A percentile compares a stretch with the other conserved stretches of the same genome.
These are phyloP conservation scores for Sclerotinia spermophila DNA, from an alignment of 2,329 filamentous ascomycete genomes.

Conservation along the genomic window DNA sequence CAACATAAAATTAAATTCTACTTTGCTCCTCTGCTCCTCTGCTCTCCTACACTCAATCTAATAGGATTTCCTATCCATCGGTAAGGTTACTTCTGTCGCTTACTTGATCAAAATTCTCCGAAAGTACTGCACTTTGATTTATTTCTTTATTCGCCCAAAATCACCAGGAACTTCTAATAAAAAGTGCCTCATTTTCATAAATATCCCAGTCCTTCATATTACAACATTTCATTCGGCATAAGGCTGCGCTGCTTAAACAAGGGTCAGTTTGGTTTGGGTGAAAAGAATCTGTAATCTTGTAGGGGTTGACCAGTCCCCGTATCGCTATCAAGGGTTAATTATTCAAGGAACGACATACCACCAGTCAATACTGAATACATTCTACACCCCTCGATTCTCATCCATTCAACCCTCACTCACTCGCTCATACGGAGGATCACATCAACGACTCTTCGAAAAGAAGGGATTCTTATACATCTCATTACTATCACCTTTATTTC, in stretches of 20 bases:
- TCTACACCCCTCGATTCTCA: not conserved
- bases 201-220: not conserved
- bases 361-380: not conserved
- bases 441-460: not conserved
- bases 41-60: no score
- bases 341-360: conserved; percentile 1
- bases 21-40: not conserved
- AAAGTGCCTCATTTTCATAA: not conserved
- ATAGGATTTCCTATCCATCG: not conserved
- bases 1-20: no score
- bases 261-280: not conserved
- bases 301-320: not conserved
- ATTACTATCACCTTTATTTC: not conserved
- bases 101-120: not conserved
- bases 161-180: not conserved
- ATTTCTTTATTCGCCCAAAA: not conserved
- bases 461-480: not conserved
- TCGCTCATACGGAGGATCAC: not conserved
- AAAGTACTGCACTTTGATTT: not conserved
- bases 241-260: not conserved
- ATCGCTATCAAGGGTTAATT: conserved; percentile 14
- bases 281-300: not conserved
- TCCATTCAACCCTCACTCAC: not conserved
- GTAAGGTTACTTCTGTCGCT: conserved; percentile 1
- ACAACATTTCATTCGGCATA: not conserved